Base-by-base conservation (phyloP, 148 eudicot genomes). In the Fagopyrum homotropicum region DNA sequence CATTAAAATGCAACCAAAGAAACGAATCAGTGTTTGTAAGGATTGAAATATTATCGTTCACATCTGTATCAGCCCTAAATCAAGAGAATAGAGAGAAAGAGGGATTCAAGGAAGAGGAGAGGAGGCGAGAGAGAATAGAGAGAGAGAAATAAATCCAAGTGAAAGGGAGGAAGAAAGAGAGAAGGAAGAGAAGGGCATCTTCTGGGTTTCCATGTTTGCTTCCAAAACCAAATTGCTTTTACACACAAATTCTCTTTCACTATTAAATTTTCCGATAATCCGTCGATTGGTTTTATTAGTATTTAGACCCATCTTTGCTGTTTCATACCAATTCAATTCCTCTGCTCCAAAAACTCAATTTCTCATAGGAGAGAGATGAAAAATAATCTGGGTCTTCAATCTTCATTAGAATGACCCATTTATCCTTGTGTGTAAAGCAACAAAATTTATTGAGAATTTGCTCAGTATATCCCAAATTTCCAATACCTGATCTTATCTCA, bases 191-290 rank as follows among this genome's bases (percentile, higher is more conserved):
- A 15, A 73, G 75, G 66, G 82, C 78, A 77, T 83, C 73, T 81
- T 83, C 86, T 83, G 86, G 83, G 81, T 73, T 72, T 77, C 66
- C 76, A 74, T 74, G 17, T 77, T 77, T 71, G 72, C 56, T 66
- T 45, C 1, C 52, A 60, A 57, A 45, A 7, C 73, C 35, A 69
- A 47, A 44, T 40, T 63, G 75, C 69, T 69, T 71, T 72, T 73
- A 16, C 26, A 56, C 22, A 69, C 52, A 14, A 35, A 35, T 45
- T 10, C 40, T 56, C 49, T 69, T 17, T 52, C 16, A 35, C 19
- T 35, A 66, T 14, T 40, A 66, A 40, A 26, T 66, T 40, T 66
- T 64, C 11, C 40, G 70, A 30, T 64, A 40, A 66, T 66, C 71
- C 71, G 47, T 43, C 71, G 46, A 66, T 66, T 66, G 71, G 71